Evolutionary conservation across 352 stramenopile species (phyloP), one percentile per base, ranked within the genome.

Genomic region (Blastocystis sp.): DNA sequence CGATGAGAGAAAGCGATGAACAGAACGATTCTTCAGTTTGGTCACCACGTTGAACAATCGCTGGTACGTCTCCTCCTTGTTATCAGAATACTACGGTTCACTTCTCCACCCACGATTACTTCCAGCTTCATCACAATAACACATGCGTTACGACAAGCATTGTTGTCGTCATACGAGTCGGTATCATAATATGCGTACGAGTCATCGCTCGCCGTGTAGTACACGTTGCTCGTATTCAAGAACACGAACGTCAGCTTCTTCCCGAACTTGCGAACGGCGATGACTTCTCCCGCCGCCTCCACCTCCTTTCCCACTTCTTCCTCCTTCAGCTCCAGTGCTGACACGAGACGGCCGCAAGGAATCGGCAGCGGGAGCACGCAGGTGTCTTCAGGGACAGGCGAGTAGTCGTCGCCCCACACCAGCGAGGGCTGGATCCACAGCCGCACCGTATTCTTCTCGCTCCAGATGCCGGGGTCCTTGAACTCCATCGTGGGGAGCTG

Each of bases 181-280:
- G 59, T 44, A 21, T 71, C 59, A 44, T 71, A 71, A 24, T 49
- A 71, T 18, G 32, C n/a, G n/a, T 71, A 71, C 9, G 59, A 36
- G n/a, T 71, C 38, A 24, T 0, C 6, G 6, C 36, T 71, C 29
- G 7, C n/a, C 8, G 11, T 29, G 32, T 27, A 71, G n/a, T 38
- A 71, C 29, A 71, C 59, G 32, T 71, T 71, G 38, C 59, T 71
- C 36, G 59, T 71, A 29, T 71, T 71, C 7, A 71, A 18, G n/a
- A 71, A 71, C 8, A 71, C 18, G 59, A 71, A 71, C 14, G 59
- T 71, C 24, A 71, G 38, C 16, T 36, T 71, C 59, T 71, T 71
- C 59, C 24, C 59, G 38, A 71, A 71, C 59, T 71, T 71, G 11
- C 59, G 59, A 36, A 71, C 38, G 4, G 59, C 18, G 4, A 71